phyloP scores from a whole-genome alignment of 2,329 filamentous ascomycete species.

The Eurotiales sp. region DNA sequence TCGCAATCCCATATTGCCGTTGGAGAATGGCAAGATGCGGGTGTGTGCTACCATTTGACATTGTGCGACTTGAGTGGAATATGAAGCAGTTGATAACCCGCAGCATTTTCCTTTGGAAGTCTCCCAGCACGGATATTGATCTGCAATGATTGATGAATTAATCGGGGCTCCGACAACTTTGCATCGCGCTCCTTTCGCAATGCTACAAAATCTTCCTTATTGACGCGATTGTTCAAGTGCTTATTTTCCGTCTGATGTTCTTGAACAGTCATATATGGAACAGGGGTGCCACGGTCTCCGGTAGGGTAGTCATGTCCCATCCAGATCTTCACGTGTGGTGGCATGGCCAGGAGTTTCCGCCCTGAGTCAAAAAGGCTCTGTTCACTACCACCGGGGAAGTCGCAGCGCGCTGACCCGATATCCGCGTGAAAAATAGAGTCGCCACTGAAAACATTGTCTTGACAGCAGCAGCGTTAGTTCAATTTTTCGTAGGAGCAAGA shows the following conservation, averaged over 20 bases:
- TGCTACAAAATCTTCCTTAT: constrained; percentile 44
- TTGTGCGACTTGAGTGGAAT: constrained; percentile 27
- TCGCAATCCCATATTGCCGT: no score
- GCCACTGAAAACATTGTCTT: constrained; percentile 50
- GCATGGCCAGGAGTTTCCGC: constrained; percentile 41
- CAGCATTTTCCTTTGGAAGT: constrained; percentile 33
- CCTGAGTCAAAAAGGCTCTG: constrained; percentile 44
- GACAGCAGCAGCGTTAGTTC: constrained; percentile 17
- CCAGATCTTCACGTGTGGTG: constrained; percentile 48
- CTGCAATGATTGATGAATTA: constrained; percentile 52
- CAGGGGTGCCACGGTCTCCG: constrained; percentile 27
- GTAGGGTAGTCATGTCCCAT: constrained; percentile 55
- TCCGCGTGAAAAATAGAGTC: constrained; percentile 54
- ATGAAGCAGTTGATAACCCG: constrained; percentile 27
- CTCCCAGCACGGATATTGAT: constrained; percentile 51
- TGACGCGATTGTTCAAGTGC: constrained; percentile 44
- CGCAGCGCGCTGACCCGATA: constrained; percentile 52
- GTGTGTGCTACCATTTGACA: constrained; percentile 15
- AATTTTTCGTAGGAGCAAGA: background rate
- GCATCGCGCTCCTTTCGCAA: constrained; percentile 45
- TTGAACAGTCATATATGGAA: constrained; percentile 44
- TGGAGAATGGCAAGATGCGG: no score
- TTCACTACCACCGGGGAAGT: constrained; percentile 53
- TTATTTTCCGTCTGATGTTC: constrained; percentile 48
- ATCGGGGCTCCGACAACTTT: constrained; percentile 41